Conservation (phyloP, 805 yeast species). For the Lachancea waltii region DNA sequence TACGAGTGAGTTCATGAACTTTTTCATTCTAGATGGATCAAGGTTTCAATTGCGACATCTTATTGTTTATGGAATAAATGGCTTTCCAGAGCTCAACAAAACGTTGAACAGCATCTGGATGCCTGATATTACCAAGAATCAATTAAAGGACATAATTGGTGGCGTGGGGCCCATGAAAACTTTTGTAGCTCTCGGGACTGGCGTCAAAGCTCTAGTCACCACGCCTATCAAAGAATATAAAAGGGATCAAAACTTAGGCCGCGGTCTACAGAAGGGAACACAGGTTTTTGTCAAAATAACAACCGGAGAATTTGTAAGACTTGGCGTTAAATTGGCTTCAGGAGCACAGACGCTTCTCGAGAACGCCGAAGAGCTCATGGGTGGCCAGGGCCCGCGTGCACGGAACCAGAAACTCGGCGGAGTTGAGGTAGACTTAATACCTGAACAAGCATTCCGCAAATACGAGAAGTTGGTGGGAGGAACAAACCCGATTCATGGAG, state of each 20-base stretch:
- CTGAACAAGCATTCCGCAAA: slow-evolving; percentile 19
- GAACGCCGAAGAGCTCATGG: slow-evolving; percentile 68
- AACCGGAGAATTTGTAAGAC: slow-evolving; percentile 67
- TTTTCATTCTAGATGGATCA: slow-evolving; percentile 85
- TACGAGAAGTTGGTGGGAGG: slow-evolving; percentile 33
- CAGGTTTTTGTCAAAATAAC: slow-evolving; percentile 68
- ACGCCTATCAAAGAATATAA: slow-evolving; percentile 70
- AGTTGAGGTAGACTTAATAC: slow-evolving; percentile 20
- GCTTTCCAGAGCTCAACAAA: slow-evolving; percentile 54
- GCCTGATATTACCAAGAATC: slow-evolving; percentile 80
- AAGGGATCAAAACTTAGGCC: slow-evolving; percentile 61
- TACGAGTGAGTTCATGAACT: slow-evolving; percentile 74
- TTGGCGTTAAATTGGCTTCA: slow-evolving; percentile 80
- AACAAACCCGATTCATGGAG: slow-evolving; percentile 29
- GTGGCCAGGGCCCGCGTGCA: slow-evolving; percentile 62
- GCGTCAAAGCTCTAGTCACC: slow-evolving; percentile 64
- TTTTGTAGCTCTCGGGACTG: slow-evolving; percentile 69
- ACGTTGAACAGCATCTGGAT: slow-evolving; percentile 69
- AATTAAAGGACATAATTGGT: slow-evolving; percentile 69
- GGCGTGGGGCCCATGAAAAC: slow-evolving; percentile 83
- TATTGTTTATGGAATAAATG: slow-evolving; percentile 67
- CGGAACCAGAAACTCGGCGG: slow-evolving; percentile 23
- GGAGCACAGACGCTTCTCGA: slow-evolving; percentile 83
- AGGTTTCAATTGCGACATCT: slow-evolving; percentile 56
- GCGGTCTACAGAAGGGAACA: slow-evolving; percentile 73